phyloP scores from a whole-genome alignment of 2,329 filamentous ascomycete species.

The Chaetomium olivaceum region DNA sequence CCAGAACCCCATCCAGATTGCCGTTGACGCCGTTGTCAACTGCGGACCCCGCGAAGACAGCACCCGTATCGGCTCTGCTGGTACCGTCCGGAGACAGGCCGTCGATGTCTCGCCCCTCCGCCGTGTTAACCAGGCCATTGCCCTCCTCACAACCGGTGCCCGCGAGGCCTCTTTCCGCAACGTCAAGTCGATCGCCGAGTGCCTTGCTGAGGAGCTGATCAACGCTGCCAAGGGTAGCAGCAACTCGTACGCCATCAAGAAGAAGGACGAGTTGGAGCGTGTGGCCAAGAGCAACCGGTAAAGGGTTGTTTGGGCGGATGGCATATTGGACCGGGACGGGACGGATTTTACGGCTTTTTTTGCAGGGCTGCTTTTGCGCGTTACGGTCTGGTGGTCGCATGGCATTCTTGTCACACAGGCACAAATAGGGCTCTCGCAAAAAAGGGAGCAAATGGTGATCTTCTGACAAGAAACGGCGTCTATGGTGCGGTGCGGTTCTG shows the following conservation, averaged over 20 bases:
- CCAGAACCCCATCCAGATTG: conserved; percentile 99
- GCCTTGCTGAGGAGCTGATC: conserved; percentile 99
- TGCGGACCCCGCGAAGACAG: conserved; percentile 99
- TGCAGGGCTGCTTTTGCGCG: conserved; percentile 47
- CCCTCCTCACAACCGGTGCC: conserved; percentile 97
- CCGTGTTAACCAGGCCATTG: conserved; percentile 99
- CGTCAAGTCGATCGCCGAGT: conserved; percentile 99
- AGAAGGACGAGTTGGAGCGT: conserved; percentile 99
- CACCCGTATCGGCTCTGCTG: conserved; percentile 98
- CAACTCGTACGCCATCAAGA: conserved; percentile 99
- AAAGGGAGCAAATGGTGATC: conserved; percentile 33
- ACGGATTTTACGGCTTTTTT: conserved; percentile 45
- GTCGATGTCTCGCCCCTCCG: conserved; percentile 99
- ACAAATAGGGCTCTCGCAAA: conserved; percentile 42
- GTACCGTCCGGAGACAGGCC: conserved; percentile 99
- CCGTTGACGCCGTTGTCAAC: conserved; percentile 99
- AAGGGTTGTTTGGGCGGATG: conserved; percentile 46
- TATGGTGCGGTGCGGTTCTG: conserved; percentile 18
- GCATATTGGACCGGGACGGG: conserved; percentile 32
- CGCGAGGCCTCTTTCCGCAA: conserved; percentile 99
- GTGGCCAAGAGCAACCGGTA: conserved; percentile 99
- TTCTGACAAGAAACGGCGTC: conserved; percentile 25
- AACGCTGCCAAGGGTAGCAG: conserved; percentile 99
- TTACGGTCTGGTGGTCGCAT: conserved; percentile 46
- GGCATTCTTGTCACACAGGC: conserved; percentile 48